Evolutionary conservation across 2,329 filamentous ascomycete genomes (phyloP).

Genomic region (Hymenoscyphus occultus): DNA sequence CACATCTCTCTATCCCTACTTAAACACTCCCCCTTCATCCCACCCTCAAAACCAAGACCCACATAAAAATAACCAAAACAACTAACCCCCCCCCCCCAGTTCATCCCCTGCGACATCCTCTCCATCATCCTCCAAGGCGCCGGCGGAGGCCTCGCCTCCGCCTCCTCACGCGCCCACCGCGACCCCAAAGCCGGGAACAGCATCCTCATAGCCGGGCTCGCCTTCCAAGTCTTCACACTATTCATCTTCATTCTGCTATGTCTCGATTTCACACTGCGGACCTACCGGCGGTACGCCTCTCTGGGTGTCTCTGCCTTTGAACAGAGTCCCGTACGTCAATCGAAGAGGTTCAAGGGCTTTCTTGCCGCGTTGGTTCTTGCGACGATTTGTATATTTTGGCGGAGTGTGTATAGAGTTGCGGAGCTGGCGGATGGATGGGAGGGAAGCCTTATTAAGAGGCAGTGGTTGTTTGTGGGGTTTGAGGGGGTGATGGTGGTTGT

Average conservation of each 20-base stretch:
- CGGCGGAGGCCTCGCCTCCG: conserved; percentile 51
- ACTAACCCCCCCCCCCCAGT: conserved; percentile 40
- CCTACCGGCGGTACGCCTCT: conserved; percentile 16
- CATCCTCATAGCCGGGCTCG: conserved; percentile 57
- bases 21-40: no score
- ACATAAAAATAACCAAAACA: no score
- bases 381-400: conserved; percentile 54
- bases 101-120: conserved; percentile 61
- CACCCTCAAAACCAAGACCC: no score
- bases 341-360: conserved; percentile 29
- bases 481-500: conserved; percentile 31
- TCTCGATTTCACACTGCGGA: conserved; percentile 22
- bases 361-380: conserved; percentile 42
- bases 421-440: conserved; percentile 51
- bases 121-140: conserved; percentile 59
- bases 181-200: conserved; percentile 45
- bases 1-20: no score
- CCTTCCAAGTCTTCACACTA: conserved; percentile 53
- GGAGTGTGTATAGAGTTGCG: conserved; percentile 55
- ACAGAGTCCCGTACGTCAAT: conserved; percentile 17
- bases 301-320: conserved; percentile 30
- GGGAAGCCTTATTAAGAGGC: conserved; percentile 23
- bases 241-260: conserved; percentile 35
- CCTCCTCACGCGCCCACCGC: conserved; percentile 13
- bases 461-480: conserved; percentile 34